Evolutionary conservation across 2,329 filamentous ascomycete species (phyloP).

Genomic region (Ophiostoma sp.): DNA sequence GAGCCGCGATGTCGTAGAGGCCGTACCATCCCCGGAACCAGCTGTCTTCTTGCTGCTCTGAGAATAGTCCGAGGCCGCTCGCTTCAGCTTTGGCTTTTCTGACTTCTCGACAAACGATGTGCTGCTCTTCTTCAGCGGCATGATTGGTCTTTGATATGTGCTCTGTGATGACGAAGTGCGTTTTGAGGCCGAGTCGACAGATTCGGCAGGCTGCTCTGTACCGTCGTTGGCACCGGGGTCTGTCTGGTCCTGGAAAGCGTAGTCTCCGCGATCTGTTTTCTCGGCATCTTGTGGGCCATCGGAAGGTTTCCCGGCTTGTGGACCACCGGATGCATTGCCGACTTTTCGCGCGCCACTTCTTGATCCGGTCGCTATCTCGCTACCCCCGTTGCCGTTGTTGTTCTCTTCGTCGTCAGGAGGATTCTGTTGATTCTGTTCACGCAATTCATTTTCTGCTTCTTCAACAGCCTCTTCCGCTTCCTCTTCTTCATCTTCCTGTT

Average conservation of each 20-base stretch:
- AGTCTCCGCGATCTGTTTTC: neutral
- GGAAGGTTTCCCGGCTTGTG: neutral
- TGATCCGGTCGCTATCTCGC: neutral
- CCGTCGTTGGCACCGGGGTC: neutral
- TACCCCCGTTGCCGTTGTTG: neutral
- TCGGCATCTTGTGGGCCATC: neutral
- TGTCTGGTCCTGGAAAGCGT: neutral
- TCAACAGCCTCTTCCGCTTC: conserved; percentile 34
- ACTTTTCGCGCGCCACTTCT: neutral
- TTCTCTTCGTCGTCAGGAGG: conserved; percentile 16
- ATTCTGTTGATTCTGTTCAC: conserved; percentile 36
- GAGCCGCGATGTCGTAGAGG: neutral
- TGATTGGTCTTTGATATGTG: neutral
- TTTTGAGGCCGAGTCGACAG: neutral
- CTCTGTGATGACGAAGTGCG: neutral
- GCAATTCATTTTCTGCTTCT: conserved; percentile 29
- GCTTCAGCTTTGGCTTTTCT: neutral
- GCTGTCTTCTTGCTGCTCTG: neutral
- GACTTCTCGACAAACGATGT: neutral
- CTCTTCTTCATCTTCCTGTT: conserved; percentile 34
- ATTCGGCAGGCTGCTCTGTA: neutral
- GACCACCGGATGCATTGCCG: neutral
- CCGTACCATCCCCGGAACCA: neutral
- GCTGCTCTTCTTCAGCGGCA: neutral
- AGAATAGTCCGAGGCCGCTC: neutral